Base-by-base conservation (phyloP, 306 rosid genomes). In the Vigna hirtella region DNA sequence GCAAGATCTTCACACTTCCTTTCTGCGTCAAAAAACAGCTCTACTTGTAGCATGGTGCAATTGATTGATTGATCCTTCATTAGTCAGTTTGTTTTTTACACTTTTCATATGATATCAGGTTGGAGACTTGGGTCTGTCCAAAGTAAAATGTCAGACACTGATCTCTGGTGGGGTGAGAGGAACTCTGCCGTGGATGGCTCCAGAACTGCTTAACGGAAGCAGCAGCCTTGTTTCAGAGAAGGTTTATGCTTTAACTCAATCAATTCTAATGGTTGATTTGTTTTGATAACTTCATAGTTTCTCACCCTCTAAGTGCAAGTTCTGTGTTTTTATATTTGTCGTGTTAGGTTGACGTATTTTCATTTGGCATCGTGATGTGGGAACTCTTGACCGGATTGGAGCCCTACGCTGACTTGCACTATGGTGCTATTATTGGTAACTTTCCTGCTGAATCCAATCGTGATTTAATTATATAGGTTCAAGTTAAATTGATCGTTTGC, bases 101-200 rank as follows among this genome's bases (percentile, higher is more conserved):
- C 58, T 30, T 51, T 51, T 76, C 77, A 58, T 77, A 38, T 64
- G 70, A 75, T 71, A 55, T 66, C 85, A 94, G 96, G 97, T 94
- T 72, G 97, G 96, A 68, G 98, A 94, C 81, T 86, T 90, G 93
- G 97, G 98, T 74, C 91, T 91, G 77, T 94, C 98, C 47, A 94
- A 91, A 87, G 98, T 86, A 86, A 93, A 93, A 87, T 84, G 97
- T 76, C 91, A 90, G 84, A 91, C 98, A 17, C 77, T 87, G 82
- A 90, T 90, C 80, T 91, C 97, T 1, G 98, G 96, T 7, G 97
- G 98, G 72, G 98, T 94, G 84, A 89, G 98, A 66, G 96, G 97
- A 84, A 91, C 97, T 50, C 91, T 93, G 57, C 98, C 97, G 0
- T 90, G 98, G 98, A 93, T 93, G 97, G 98, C 98, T 40, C 96